Base-by-base conservation (phyloP, 2,329 filamentous ascomycete species). In the Herpotrichia juniperi region DNA sequence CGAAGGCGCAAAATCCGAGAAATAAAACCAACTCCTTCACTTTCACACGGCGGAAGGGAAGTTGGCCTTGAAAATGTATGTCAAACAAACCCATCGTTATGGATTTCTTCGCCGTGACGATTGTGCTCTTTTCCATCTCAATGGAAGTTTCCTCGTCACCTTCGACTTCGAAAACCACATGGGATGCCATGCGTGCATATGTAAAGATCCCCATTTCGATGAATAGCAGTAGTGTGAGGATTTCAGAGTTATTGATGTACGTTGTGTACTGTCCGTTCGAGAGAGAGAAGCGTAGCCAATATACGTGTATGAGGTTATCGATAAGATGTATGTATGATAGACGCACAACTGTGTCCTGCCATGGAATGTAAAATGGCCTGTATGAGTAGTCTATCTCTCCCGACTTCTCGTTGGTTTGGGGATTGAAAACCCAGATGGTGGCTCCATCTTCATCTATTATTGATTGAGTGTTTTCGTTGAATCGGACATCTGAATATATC, bases 231-330 rank as follows among this genome's bases (percentile, higher is more conserved):
- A 49, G 5, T 10, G 52, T 51, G n/a, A 55, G 31, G 2, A 55
- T 19, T 35, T 55, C 52, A 1, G 43, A 51, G 44, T 51, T 51
- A 32, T 55, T 51, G 24, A 51, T 25, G 32, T 48, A 39, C 9
- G 48, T 10, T 19, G 48, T 55, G 37, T 55, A 55, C 14, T 48
- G 43, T 2, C 37, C 40, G 26, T 48, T 34, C 4, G 24, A 22
- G 31, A 25, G 26, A 37, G 47, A 48, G 42, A 44, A 55, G 17
- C 52, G 52, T 22, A 55, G 22, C 52, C 52, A 55, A 39, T 48
- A n/a, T 24, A 55, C 45, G 44, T 55, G 48, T 19, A 51, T 42
- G 34, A 46, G 21, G 40, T 48, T 51, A 48, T 55, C 48, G 25
- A 55, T 30, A 37, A 51, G 16, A 19, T 48, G 48, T 30, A 51